Evolutionary conservation across 768 basidiomycete species (phyloP).

Genomic region (Cystofilobasidium ferigula): DNA sequence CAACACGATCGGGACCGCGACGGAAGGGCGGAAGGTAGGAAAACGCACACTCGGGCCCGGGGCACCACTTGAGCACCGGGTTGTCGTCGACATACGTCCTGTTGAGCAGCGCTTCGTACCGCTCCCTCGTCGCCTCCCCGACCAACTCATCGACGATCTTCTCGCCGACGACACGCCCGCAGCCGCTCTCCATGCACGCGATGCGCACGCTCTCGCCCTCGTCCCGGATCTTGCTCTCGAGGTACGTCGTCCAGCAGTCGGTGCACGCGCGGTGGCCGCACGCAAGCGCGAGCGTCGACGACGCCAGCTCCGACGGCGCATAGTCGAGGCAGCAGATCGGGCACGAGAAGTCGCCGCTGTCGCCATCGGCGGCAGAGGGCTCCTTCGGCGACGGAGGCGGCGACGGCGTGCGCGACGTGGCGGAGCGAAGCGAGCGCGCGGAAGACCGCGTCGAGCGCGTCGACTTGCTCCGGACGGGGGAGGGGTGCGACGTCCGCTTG

Average conservation of each 20-base stretch:
- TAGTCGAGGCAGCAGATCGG: conserved; percentile 67
- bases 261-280: conserved; percentile 80
- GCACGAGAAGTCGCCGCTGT: conserved; percentile 58
- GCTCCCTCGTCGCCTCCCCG: conserved; percentile 42
- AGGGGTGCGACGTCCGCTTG: conserved; percentile 30
- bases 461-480: conserved; percentile 32
- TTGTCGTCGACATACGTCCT: conserved; percentile 82
- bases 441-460: conserved; percentile 28
- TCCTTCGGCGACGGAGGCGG: conserved; percentile 3
- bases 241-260: conserved; percentile 72
- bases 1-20: neutral
- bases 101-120: conserved; percentile 73
- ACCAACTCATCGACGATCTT: conserved; percentile 45
- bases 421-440: conserved; percentile 6
- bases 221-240: conserved; percentile 66
- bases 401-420: neutral
- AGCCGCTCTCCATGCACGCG: conserved; percentile 43
- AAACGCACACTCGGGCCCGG: conserved; percentile 66
- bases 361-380: conserved; percentile 30
- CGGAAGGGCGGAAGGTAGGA: neutral
- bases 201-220: conserved; percentile 51
- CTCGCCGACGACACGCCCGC: conserved; percentile 39
- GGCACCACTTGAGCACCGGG: conserved; percentile 79
- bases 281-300: conserved; percentile 55
- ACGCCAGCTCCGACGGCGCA: conserved; percentile 49